These are phyloP conservation scores for Debaryomyces castellii DNA, from an alignment of 805 yeast species.

Conservation along the genomic window DNA sequence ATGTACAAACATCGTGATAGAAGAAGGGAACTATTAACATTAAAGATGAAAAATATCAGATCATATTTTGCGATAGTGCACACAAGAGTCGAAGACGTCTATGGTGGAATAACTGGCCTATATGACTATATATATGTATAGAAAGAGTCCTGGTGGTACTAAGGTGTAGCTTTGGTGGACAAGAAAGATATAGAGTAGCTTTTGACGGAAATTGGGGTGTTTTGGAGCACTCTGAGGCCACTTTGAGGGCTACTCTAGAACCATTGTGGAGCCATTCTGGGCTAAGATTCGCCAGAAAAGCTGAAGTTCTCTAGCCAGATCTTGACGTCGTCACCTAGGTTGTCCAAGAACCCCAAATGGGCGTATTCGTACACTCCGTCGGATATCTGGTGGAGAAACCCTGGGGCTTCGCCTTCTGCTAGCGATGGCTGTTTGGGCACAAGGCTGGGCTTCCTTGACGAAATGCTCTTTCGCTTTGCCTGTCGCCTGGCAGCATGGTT, in stretches of 20 bases:
- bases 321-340: constrained; percentile 42
- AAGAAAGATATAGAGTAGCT: too few species aligned
- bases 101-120: too few species aligned
- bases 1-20: neutral
- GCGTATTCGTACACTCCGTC: constrained; percentile 30
- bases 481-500: constrained; percentile 19
- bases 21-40: neutral
- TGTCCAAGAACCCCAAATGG: constrained; percentile 38
- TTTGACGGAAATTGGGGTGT: too few species aligned
- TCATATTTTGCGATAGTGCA: neutral
- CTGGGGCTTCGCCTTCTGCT: constrained; percentile 8
- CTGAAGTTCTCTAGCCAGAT: constrained; percentile 36
- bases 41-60: neutral
- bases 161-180: too few species aligned
- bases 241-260: too few species aligned
- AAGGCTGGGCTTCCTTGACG: constrained; percentile 4
- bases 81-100: neutral
- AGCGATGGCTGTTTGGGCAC: neutral
- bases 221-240: too few species aligned
- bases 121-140: too few species aligned
- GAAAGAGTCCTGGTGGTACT: too few species aligned
- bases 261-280: neutral
- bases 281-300: constrained; percentile 16
- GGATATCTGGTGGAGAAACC: constrained; percentile 8
- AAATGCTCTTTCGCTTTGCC: constrained; percentile 10